phyloP scores from a whole-genome alignment of 768 basidiomycete species.

The Calocybe indica region DNA sequence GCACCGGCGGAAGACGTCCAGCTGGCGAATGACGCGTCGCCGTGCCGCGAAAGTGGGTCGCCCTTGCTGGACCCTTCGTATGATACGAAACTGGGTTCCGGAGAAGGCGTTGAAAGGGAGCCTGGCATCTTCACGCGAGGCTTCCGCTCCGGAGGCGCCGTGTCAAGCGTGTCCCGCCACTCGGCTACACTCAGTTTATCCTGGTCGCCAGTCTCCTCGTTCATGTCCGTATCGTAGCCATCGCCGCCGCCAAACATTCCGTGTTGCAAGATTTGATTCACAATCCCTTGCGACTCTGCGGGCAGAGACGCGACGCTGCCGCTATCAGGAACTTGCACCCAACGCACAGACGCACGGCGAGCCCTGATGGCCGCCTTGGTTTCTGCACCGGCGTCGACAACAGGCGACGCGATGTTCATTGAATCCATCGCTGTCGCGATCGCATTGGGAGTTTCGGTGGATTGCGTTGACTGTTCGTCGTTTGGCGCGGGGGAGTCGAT shows the following conservation, averaged over 20 bases:
- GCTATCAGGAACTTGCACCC: conserved; percentile 20
- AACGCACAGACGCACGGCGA: conserved; percentile 22
- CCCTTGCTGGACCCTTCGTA: too few species aligned
- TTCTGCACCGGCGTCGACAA: conserved; percentile 23
- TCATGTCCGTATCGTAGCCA: conserved; percentile 18
- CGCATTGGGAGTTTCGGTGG: conserved; percentile 8
- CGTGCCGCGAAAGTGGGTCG: too few species aligned
- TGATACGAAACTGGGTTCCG: conserved; percentile 24
- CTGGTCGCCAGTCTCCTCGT: conserved; percentile 15
- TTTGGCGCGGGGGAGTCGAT: conserved; percentile 14
- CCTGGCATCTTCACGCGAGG: conserved; percentile 44
- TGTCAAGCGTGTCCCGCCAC: conserved; percentile 22
- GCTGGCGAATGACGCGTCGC: too few species aligned
- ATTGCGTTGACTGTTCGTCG: too few species aligned
- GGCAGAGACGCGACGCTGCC: conserved; percentile 48
- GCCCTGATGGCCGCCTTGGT: conserved; percentile 24
- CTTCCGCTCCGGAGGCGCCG: conserved; percentile 17
- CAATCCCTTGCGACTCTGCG: conserved; percentile 37
- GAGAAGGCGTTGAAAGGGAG: conserved; percentile 44
- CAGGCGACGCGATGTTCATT: conserved; percentile 30
- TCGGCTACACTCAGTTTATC: conserved; percentile 27
- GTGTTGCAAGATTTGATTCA: conserved; percentile 40
- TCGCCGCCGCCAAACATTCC: conserved; percentile 31
- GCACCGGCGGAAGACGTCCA: not conserved
- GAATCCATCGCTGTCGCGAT: conserved; percentile 41